Base-by-base conservation (phyloP, 2,329 filamentous ascomycete species). In the Colletotrichum sp. region DNA sequence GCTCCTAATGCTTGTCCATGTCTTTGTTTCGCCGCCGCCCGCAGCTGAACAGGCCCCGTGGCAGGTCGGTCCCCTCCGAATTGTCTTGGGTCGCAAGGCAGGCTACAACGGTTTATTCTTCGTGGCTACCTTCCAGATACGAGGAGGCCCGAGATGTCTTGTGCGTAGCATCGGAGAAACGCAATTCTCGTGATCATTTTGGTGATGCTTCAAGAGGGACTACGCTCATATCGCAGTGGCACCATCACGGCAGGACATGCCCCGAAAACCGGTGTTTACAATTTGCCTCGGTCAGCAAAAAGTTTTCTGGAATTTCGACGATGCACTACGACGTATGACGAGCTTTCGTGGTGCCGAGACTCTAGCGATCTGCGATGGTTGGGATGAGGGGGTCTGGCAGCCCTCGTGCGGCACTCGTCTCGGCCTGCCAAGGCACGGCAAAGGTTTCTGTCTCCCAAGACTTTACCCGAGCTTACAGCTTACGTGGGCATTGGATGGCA, bases 391-490 rank as follows among this genome's bases (percentile, higher is more conserved):
- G 52, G 13, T 26, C 62, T 64, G 16, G 3, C 28, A 8, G 15
- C 30, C 65, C 18, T 73, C 39, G 39, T 55, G 71, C 71, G 71
- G 55, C 64, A 44, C 32, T 68, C 68, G 49, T 66, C 60, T 71
- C 49, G 59, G 26, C 8, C 60, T 66, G 68, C 72, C 72, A 67
- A 75, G 72, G 52, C 49, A n/a, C 18, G 62, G 36, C 21, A 63
- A 28, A 62, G 30, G 12, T 6, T 18, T 62, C n/a, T 52, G n/a
- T 52, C 26, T 64, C 8, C 44, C 68, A 71, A 39, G 49, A 70
- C 28, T 70, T 70, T 74, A 70, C 57, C 71, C 71, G 66, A 74
- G 62, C 62, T 64, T 36, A 62, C 26, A 32, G 72, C 72, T 74
- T 59, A 66, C 60, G 67, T 71, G 60, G 49, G 59, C 36, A 63